These are phyloP conservation scores for Saturnispora quitensis DNA, from an alignment of 805 yeast species.

Conservation along the genomic window DNA sequence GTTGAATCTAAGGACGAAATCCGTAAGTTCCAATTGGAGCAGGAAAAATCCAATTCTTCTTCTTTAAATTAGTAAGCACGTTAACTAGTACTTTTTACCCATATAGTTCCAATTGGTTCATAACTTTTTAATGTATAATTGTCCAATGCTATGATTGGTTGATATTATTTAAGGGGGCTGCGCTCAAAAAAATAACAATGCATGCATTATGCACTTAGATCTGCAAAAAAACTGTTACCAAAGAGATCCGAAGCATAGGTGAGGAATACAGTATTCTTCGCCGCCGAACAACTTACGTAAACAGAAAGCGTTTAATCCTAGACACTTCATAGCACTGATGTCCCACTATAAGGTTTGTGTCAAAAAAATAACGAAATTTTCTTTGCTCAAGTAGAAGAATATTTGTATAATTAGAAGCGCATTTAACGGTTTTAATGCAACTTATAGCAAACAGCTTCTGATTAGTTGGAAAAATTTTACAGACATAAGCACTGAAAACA, in stretches of 20 bases:
- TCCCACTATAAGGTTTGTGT: too few relatives aligned
- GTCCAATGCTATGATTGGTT: background rate
- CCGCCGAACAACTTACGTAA: too few relatives aligned
- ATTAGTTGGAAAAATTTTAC: too few relatives aligned
- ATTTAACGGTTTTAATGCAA: background rate
- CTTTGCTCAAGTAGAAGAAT: too few relatives aligned
- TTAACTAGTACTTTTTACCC: background rate
- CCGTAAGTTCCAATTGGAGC: conserved; percentile 20
- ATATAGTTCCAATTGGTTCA: background rate
- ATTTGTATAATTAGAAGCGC: too few relatives aligned
- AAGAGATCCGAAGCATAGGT: too few relatives aligned
- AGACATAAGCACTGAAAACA: too few relatives aligned
- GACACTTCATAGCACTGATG: too few relatives aligned
- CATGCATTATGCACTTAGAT: background rate
- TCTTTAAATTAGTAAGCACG: background rate
- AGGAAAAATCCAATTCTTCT: conserved; percentile 9
- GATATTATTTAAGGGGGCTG: background rate
- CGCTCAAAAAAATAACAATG: background rate
- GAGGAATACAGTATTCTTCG: too few relatives aligned
- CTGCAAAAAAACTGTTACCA: background rate
- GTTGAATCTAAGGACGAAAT: conserved; percentile 26
- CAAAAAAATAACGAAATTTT: too few relatives aligned
- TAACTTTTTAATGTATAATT: too few relatives aligned
- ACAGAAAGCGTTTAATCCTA: too few relatives aligned
- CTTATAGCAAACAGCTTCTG: background rate